Evolutionary conservation across 73 alveolate genomes (phyloP).

Genomic region (Paramecium tetraurelia): DNA sequence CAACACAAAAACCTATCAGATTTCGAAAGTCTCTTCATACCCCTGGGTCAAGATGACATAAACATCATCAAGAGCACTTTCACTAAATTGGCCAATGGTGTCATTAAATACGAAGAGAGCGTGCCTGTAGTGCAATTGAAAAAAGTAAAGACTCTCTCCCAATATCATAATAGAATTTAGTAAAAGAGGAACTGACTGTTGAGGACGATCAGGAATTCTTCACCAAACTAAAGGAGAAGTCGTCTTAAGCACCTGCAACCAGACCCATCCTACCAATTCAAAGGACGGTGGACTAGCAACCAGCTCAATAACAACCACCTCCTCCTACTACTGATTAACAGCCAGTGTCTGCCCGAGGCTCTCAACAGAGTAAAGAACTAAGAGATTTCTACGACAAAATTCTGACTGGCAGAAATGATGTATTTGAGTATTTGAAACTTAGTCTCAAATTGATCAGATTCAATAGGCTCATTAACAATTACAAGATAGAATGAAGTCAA

Average conservation of each 20-base stretch:
- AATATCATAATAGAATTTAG: not conserved
- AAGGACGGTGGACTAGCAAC: not conserved
- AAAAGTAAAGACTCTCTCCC: not conserved
- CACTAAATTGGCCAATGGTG: not conserved
- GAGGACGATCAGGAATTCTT: slow-evolving; percentile 34
- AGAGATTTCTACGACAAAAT: not conserved
- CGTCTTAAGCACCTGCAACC: not conserved
- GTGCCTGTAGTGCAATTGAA: not conserved
- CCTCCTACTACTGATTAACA: not conserved
- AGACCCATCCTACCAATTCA: not conserved
- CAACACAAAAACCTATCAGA: not conserved
- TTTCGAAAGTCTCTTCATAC: slow-evolving; percentile 44
- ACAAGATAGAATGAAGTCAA: not conserved
- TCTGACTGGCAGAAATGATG: not conserved
- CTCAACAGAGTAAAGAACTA: not conserved
- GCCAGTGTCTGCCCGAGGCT: not conserved
- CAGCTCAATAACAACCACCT: not conserved
- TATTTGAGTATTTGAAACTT: not conserved
- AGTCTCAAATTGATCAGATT: not conserved
- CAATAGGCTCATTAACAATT: not conserved
- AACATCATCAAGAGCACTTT: slow-evolving; percentile 18
- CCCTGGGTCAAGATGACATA: slow-evolving; percentile 38
- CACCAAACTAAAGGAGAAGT: not conserved
- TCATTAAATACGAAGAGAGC: not conserved
- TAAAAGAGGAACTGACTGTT: not conserved